Evolutionary conservation across 164 flowering plant genomes (phyloP).

Genomic region (Amborella trichopoda): DNA sequence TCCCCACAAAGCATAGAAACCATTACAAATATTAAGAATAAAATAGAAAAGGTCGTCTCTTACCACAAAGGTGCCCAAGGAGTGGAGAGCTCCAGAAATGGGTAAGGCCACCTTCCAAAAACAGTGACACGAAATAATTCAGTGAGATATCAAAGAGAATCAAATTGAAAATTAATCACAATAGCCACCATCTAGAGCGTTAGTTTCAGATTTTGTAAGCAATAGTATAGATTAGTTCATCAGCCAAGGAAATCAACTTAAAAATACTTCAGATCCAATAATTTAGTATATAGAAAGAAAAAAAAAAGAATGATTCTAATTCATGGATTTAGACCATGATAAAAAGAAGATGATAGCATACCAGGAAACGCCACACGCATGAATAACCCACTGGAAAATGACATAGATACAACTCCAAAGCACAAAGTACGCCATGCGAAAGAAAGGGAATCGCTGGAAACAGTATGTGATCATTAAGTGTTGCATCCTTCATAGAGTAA

Average conservation of each 20-base stretch:
- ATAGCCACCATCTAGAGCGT: too few species aligned
- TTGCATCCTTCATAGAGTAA: too few species aligned
- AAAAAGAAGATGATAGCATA: slow-evolving; percentile 10
- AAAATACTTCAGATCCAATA: neutral
- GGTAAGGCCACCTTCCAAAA: slow-evolving; percentile 83
- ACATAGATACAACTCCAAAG: slow-evolving; percentile 52
- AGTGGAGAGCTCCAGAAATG: slow-evolving; percentile 59
- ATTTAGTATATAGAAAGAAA: neutral
- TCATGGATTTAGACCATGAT: neutral
- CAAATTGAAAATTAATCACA: too few species aligned
- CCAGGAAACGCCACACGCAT: slow-evolving; percentile 55
- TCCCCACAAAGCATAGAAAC: too few species aligned
- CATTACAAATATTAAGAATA: neutral
- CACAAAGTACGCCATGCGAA: slow-evolving; percentile 44
- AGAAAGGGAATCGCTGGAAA: slow-evolving; percentile 58
- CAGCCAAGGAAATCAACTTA: neutral
- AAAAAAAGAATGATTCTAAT: neutral
- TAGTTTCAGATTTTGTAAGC: too few species aligned
- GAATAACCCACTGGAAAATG: slow-evolving; percentile 57
- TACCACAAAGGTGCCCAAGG: slow-evolving; percentile 83
- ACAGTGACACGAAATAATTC: neutral
- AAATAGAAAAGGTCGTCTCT: neutral
- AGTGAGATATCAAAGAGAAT: neutral
- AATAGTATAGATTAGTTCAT: neutral
- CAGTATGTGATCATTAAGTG: neutral